Base-by-base conservation (phyloP, 1,139 yeast genomes). In the Debaryomycetaceae sp. region DNA sequence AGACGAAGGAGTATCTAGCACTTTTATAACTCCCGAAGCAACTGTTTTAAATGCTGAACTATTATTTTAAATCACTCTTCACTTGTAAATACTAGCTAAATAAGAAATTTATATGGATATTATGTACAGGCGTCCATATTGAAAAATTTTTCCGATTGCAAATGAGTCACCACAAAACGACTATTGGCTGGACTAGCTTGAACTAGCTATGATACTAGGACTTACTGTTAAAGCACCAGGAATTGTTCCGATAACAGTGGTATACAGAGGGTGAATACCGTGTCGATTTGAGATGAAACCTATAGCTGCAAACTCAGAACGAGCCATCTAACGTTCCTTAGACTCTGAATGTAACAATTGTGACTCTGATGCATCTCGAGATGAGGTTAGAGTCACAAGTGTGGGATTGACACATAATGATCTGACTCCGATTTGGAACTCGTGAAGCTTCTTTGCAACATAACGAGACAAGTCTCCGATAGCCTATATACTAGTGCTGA, bases 91-190 rank as follows among this genome's bases (percentile, higher is more conserved):
- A 22, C 11, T n/a, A 22, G 11, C 7, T 22, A 8, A 22, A 11
- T 11, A 22, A 22, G 4, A 22, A 8, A 22, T 22, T 22, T 22
- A 22, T 22, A 22, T 11, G 11, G n/a, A 22, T 3, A 3, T 8
- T 22, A 22, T 22, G 26, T 22, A 22, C 26, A 22, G 26, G 26
- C 7, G 11, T 3, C 11, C 7, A 33, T 26, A 28, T 17, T 22
- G 35, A 33, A 33, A 33, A 33, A 19, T 33, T 33, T 33, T 33
- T 28, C 30, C 35, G 16, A 13, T 33, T 19, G 26, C 29, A 28
- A n/a, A 33, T 33, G 35, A 33, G 30, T 33, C 35, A 33, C 26
- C n/a, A 17, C 22, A 22, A n/a, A 19, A n/a, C 15, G 17, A 22
- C 9, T 9, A 15, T 33, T n/a, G 29, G 17, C 17, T 33, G 30